Conservation (phyloP, 176 grass and related monocot genomes). For the Cenchrus fungigraminus region DNA sequence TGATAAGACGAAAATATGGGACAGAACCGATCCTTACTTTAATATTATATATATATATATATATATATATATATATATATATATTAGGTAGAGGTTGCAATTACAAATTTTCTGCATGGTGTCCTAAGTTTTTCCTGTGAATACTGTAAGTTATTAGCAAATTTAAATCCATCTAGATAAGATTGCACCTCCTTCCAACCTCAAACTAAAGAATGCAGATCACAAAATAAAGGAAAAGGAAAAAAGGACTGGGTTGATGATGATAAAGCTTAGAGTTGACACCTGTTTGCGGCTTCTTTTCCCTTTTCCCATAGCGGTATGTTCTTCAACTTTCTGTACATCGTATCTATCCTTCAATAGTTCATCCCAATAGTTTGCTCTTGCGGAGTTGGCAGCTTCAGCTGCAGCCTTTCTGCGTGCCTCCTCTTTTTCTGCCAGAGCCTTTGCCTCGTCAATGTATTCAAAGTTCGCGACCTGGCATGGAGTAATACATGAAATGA, state of each 20-base stretch:
- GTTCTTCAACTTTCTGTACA: constrained; percentile 87
- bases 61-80: too few relatives aligned
- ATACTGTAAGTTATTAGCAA: constrained; percentile 1
- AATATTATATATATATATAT: too few relatives aligned
- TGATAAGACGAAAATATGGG: too few relatives aligned
- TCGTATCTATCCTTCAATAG: constrained; percentile 80
- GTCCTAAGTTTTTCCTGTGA: not conserved
- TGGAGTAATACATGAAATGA: constrained; percentile 29
- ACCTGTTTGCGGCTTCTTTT: constrained; percentile 99
- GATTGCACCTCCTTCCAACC: not conserved
- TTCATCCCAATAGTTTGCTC: constrained; percentile 90
- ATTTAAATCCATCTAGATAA: not conserved
- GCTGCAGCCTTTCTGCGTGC: constrained; percentile 63
- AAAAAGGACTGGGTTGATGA: not conserved
- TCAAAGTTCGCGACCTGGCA: constrained; percentile 92
- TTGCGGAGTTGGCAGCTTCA: constrained; percentile 61
- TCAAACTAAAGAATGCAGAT: constrained; percentile 39
- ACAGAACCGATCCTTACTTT: too few relatives aligned
- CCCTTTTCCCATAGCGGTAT: constrained; percentile 95
- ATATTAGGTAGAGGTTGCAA: not conserved
- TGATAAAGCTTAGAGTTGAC: constrained; percentile 18
- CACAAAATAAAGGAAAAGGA: not conserved
- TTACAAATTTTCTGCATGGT: not conserved
- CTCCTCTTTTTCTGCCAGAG: constrained; percentile 91
- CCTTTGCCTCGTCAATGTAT: constrained; percentile 91